A percentile compares a stretch with the other conserved stretches of the same genome.
Conservation (phyloP, 345 rosid species). For the Populus tremula region DNA sequence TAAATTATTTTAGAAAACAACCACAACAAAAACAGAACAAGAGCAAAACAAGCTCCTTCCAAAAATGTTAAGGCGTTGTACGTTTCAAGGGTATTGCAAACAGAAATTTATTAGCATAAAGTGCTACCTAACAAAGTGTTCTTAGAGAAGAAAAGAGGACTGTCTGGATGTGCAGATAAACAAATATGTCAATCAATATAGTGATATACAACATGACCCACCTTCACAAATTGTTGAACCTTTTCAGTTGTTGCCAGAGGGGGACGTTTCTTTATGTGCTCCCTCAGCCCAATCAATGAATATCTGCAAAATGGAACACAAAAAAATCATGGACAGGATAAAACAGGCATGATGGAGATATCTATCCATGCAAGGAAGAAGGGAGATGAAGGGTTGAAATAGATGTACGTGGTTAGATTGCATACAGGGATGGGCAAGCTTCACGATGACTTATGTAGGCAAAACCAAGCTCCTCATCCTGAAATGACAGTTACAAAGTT, state of each 20-base stretch:
- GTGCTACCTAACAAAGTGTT: neutral
- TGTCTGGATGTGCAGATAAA: neutral
- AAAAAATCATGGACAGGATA: no score
- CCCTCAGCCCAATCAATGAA: constrained; percentile 75
- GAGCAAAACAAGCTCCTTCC: neutral
- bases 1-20: no score
- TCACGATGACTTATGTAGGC: constrained; percentile 88
- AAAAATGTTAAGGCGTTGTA: neutral
- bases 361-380: constrained; percentile 1
- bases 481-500: constrained; percentile 24
- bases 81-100: neutral
- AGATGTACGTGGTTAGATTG: constrained; percentile 21
- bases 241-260: constrained; percentile 93
- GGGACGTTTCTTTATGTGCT: constrained; percentile 97
- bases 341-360: neutral
- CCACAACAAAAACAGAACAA: neutral
- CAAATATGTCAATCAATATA: neutral
- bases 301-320: constrained; percentile 40
- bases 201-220: constrained; percentile 32
- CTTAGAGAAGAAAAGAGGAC: constrained; percentile 1
- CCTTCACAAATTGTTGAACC: constrained; percentile 91
- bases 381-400: constrained; percentile 11
- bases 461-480: constrained; percentile 88
- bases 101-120: neutral
- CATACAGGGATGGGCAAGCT: constrained; percentile 89